Evolutionary conservation across 2,329 filamentous ascomycete genomes (phyloP).

Genomic region (Talaromyces atroroseus): DNA sequence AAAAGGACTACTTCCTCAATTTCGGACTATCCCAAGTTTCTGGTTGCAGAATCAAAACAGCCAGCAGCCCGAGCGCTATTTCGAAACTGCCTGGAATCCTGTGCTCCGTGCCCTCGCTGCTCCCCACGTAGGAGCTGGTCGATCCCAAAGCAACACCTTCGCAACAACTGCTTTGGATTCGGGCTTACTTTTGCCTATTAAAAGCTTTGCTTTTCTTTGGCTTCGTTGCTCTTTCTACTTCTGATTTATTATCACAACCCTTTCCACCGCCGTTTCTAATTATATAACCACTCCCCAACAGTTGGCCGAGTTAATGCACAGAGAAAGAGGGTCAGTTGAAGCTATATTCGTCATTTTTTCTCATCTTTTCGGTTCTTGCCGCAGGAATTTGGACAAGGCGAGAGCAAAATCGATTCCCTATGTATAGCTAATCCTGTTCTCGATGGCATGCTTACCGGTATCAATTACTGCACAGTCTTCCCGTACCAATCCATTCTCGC

Average conservation of each 20-base stretch:
- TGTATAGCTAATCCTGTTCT: neutral
- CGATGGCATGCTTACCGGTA: slow-evolving; percentile 2
- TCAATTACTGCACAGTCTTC: neutral
- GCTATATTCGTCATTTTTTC: neutral
- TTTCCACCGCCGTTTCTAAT: neutral
- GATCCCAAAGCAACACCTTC: neutral
- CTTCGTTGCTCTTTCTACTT: neutral
- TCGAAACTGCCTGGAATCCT: neutral
- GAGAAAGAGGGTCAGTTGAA: slow-evolving; percentile 2
- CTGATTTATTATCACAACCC: neutral
- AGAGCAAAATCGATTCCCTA: neutral
- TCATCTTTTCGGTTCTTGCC: neutral
- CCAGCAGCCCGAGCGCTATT: neutral
- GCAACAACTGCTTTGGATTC: neutral
- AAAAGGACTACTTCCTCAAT: neutral
- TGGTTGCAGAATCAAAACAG: neutral
- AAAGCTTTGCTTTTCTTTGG: neutral
- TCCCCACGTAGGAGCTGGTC: neutral
- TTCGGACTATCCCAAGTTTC: neutral
- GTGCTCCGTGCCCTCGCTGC: neutral
- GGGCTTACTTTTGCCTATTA: neutral
- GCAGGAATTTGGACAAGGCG: neutral
- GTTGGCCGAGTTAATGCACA: neutral
- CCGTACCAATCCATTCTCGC: neutral
- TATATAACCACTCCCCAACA: neutral